Evolutionary conservation across 805 yeast genomes (phyloP), one percentile per base, ranked within the genome.

Genomic region (Metschnikowia picachoensis): DNA sequence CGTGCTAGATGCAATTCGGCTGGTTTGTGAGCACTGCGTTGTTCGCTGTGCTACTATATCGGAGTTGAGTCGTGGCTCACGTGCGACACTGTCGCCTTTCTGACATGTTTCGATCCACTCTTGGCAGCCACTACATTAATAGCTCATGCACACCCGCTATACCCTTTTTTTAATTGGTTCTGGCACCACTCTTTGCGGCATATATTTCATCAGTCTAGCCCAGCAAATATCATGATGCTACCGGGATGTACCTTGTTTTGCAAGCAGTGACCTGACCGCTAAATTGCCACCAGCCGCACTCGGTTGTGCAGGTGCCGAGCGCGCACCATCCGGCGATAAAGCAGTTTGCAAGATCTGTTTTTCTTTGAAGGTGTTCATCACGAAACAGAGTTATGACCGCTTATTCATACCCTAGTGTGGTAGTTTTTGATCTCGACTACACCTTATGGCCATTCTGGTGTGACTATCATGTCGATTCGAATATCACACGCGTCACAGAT

Each of bases 401-500:
- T 11, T 46, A 41, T 36, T 47, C 46, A 15, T 67, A 66, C 44
- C 72, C 72, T 3, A 49, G 49, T 9, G 82, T 79, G 1, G 82
- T 84, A 10, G 90, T 85, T 0, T 83, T 85, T 60, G 94, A 85
- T 53, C 65, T 85, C 36, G 94, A 85, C 60, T 85, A 81, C 58
- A 85, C 94, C 0, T 63, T 85, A 30, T 85, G 94, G 94, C 91
- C 86, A 42, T 80, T 83, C 50, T 85, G 91, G 91, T 85, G 91
- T 62, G 91, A 85, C 56, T 84, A 88, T 1, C 91, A 85, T 57
- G 72, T 86, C 16, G 61, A 70, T 2, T 66, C 78, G 8, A 91
- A 91, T 2, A 25, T 61, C 7, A 50, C 45, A 35, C 35, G 45
- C 2, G 39, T 46, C 1, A 40, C 65, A 13, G 65, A 65, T 11